Evolutionary conservation across 202 grass and related monocot species (phyloP), one percentile per base, ranked within the genome.

Genomic region (Eragrostis tef): DNA sequence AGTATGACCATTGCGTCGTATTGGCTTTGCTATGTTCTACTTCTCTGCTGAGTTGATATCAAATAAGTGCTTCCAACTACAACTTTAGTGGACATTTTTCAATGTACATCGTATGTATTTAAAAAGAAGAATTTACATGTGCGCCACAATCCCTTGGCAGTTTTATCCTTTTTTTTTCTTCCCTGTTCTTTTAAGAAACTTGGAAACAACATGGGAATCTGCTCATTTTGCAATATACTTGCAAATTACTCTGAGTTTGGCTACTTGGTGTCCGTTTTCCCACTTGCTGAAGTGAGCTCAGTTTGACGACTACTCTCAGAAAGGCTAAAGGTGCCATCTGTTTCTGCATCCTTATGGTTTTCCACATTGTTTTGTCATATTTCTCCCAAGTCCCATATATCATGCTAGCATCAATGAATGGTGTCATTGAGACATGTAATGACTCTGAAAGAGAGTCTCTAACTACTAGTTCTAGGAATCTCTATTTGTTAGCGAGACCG

Each of bases 31-130:
- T 78, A 0, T 85, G 79, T 81, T 64, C 50, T 73, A 66, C 12
- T 65, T 84, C 27, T 21, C n/a, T 78, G 70, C 21, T 74, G 0
- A 64, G 29, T 85, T 50, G 22, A 53, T 86, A 45, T 71, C 15
- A 70, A 84, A 74, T 64, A 84, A 70, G 44, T 73, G 42, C n/a
- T 52, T 79, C 42, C n/a, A 17, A 36, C 7, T 83, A 19, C 20
- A 79, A 67, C 74, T 70, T 70, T 31, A 21, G 8, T 68, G 16
- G 26, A 52, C 17, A 44, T 29, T 60, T 78, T 68, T 4, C 60
- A 1, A 82, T 9, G 61, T 50, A 68, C 5, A 15, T 74, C 52
- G 52, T 6, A 36, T 62, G n/a, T 64, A 42, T 53, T 44, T 34
- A 20, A n/a, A 13, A 53, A 34, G 17, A 50, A 68, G 21, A 79